These are phyloP conservation scores for Rosa hybrid DNA, from an alignment of 331 rosid species.

Conservation along the genomic window DNA sequence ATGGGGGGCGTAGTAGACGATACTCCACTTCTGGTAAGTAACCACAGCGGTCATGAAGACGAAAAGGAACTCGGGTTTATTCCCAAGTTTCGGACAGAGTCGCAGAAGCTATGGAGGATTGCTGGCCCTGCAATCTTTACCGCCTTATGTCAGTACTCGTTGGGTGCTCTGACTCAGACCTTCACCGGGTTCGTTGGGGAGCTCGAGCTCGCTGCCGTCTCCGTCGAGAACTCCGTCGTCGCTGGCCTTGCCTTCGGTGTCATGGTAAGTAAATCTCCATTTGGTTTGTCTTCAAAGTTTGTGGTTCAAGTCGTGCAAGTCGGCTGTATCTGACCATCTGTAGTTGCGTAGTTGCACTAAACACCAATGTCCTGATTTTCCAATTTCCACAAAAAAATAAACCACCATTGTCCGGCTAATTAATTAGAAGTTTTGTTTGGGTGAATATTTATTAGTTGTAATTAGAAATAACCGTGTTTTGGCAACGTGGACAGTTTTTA, in stretches of 20 bases:
- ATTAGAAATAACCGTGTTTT: too few species aligned
- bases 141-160: conserved; percentile 46
- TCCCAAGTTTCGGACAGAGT: conserved; percentile 36
- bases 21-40: conserved; percentile 38
- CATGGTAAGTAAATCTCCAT: conserved; percentile 45
- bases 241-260: conserved; percentile 71
- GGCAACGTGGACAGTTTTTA: too few species aligned
- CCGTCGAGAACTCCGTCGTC: conserved; percentile 66
- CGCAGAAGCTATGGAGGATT: conserved; percentile 57
- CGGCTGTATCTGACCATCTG: not conserved
- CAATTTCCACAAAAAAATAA: too few species aligned
- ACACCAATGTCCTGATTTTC: not conserved
- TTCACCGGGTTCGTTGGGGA: conserved; percentile 52
- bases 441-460: too few species aligned
- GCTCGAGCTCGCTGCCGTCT: conserved; percentile 68
- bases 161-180: conserved; percentile 69
- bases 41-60: conserved; percentile 20
- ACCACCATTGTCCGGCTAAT: too few species aligned
- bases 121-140: conserved; percentile 65
- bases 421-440: too few species aligned
- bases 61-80: conserved; percentile 14
- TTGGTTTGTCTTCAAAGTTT: not conserved
- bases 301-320: not conserved
- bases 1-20: conserved; percentile 24
- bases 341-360: not conserved